phyloP scores from a whole-genome alignment of 2,329 filamentous ascomycete genomes.

The Atkinsonella hypoxylon region DNA sequence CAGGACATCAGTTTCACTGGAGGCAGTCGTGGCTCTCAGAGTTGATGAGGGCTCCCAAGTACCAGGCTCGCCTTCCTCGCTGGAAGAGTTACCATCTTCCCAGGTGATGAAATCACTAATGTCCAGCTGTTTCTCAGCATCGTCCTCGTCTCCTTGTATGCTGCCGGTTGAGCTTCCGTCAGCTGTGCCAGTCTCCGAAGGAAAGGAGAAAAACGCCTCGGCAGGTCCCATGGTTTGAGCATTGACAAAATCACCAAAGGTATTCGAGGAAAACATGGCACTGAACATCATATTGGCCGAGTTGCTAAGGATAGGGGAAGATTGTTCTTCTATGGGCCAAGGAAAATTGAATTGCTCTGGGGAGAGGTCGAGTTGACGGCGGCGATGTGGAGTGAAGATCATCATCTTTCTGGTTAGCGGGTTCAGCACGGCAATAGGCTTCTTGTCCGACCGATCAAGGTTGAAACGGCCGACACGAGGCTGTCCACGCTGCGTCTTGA shows the following conservation, averaged over 20 bases:
- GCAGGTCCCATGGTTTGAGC: conserved; percentile 59
- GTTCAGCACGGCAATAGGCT: conserved; percentile 47
- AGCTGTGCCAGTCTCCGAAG: conserved; percentile 43
- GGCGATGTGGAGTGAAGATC: conserved; percentile 46
- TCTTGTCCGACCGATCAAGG: conserved; percentile 39
- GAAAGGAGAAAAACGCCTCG: conserved; percentile 64
- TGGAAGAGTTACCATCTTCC: conserved; percentile 44
- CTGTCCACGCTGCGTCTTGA: conserved; percentile 35
- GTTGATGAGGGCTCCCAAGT: conserved; percentile 40
- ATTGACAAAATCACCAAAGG: conserved; percentile 44
- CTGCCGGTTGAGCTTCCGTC: conserved; percentile 33
- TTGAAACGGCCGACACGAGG: conserved; percentile 44
- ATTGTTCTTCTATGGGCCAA: conserved; percentile 28
- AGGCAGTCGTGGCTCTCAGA: conserved; percentile 34
- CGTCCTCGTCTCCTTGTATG: conserved; percentile 43
- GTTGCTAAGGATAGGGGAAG: conserved; percentile 50
- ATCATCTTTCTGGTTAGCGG: conserved; percentile 48
- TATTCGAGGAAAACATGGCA: conserved; percentile 49
- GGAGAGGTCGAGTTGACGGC: conserved; percentile 37
- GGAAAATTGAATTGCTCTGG: conserved; percentile 42
- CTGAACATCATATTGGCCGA: conserved; percentile 70
- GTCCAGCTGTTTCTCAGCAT: conserved; percentile 51
- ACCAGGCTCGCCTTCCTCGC: conserved; percentile 43
- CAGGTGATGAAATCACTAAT: conserved; percentile 65
- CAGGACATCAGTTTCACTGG: conserved; percentile 32